A percentile compares a stretch with the other conserved stretches of the same genome.
Conservation (phyloP, 83 land plant genomes). For the Larix sibirica region DNA sequence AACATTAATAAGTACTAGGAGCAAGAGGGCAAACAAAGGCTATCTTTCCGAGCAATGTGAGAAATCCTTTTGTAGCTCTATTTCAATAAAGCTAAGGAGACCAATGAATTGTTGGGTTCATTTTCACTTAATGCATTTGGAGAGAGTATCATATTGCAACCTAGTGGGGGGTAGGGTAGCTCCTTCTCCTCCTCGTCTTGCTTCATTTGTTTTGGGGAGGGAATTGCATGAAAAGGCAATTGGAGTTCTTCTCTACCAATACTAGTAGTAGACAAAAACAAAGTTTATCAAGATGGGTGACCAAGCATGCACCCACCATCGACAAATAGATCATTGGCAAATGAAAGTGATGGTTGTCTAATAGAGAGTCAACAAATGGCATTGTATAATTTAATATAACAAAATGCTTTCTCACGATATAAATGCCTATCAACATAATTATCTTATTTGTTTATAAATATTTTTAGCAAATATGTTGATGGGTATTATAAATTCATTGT, state of each 20-base stretch:
- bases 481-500: no score
- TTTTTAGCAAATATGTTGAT: no score
- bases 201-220: constrained; percentile 35
- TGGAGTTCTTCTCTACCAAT: background rate
- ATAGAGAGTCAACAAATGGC: no score
- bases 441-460: no score
- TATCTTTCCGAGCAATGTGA: constrained; percentile 36
- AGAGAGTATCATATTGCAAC: constrained; percentile 24
- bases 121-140: constrained; percentile 17
- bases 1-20: background rate
- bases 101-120: background rate
- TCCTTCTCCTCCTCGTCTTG: constrained; percentile 1
- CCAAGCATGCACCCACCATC: no score
- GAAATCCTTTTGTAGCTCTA: constrained; percentile 34
- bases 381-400: no score
- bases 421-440: no score
- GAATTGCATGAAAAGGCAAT: constrained; percentile 18
- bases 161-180: background rate
- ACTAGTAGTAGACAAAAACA: constrained; percentile 8
- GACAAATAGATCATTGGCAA: no score
- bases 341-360: no score
- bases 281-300: constrained; percentile 31
- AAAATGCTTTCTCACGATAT: no score
- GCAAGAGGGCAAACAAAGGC: background rate
- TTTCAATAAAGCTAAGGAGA: background rate